phyloP scores from a whole-genome alignment of 306 rosid species.

The Malus orientalis region DNA sequence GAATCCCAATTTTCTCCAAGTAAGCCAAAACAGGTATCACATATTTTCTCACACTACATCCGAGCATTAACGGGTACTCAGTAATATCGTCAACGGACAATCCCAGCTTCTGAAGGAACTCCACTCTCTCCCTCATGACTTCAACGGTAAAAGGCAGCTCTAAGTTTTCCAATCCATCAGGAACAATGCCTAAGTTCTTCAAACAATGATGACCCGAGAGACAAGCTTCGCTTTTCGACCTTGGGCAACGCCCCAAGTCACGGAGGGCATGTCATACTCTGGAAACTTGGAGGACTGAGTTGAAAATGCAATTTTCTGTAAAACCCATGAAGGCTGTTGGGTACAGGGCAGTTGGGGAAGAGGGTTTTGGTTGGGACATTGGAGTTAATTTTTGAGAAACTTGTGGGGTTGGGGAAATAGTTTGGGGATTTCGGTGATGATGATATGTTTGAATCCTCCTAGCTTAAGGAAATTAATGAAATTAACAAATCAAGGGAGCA shows the following conservation, averaged over 20 bases:
- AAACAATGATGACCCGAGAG: slow-evolving; percentile 69
- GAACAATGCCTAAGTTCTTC: slow-evolving; percentile 68
- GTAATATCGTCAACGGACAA: slow-evolving; percentile 63
- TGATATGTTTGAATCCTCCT: no score
- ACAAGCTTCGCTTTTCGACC: slow-evolving; percentile 90
- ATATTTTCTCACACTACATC: slow-evolving; percentile 77
- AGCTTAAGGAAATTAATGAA: no score
- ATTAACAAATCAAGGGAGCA: background rate
- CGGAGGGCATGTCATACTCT: slow-evolving; percentile 90
- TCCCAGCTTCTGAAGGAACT: slow-evolving; percentile 75
- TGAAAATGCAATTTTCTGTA: slow-evolving; percentile 27
- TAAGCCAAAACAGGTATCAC: slow-evolving; percentile 79
- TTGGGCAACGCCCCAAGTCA: slow-evolving; percentile 92
- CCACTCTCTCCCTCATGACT: slow-evolving; percentile 78
- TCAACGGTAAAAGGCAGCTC: slow-evolving; percentile 84
- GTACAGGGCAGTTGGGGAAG: slow-evolving; percentile 9
- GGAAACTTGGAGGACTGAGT: slow-evolving; percentile 61
- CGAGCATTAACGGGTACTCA: slow-evolving; percentile 68
- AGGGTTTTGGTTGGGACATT: slow-evolving; percentile 12
- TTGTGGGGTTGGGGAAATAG: slow-evolving; percentile 13
- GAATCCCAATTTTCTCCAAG: slow-evolving; percentile 87
- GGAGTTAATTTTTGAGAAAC: background rate
- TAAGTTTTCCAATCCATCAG: slow-evolving; percentile 65
- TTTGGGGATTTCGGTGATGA: slow-evolving; percentile 21
- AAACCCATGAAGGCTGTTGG: slow-evolving; percentile 39